Conservation (phyloP, 768 basidiomycete genomes). For the Coprinopsis marcescibilis region DNA sequence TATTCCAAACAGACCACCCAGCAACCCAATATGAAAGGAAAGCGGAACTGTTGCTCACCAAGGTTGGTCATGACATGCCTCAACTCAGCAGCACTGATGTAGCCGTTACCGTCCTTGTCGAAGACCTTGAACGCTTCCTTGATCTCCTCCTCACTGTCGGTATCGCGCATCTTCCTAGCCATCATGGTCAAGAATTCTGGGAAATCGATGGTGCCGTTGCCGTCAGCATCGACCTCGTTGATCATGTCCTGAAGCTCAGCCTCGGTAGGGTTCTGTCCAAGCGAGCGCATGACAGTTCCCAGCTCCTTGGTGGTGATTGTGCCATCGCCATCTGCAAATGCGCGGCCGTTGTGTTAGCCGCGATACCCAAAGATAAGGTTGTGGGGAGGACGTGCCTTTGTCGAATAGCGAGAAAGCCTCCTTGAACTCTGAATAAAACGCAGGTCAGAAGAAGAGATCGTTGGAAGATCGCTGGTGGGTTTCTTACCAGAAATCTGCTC, state of each 20-base stretch:
- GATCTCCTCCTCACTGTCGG: conserved; percentile 40
- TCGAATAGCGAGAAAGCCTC: conserved; percentile 98
- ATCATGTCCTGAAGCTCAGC: conserved; percentile 45
- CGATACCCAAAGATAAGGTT: conserved; percentile 6
- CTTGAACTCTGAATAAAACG: conserved; percentile 72
- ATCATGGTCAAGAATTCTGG: conserved; percentile 79
- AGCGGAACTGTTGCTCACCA: conserved; percentile 45
- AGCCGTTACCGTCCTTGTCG: conserved; percentile 94
- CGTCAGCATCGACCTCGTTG: conserved; percentile 57
- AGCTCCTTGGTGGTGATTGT: conserved; percentile 46
- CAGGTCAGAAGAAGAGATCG: neutral
- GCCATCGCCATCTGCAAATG: conserved; percentile 31
- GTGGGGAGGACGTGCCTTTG: conserved; percentile 53
- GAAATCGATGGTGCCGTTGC: conserved; percentile 87
- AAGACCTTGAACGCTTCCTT: conserved; percentile 59
- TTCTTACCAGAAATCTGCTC: conserved; percentile 86
- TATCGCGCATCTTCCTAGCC: conserved; percentile 42
- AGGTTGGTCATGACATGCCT: conserved; percentile 93
- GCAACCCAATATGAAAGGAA: neutral
- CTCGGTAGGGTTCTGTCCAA: conserved; percentile 45
- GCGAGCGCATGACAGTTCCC: conserved; percentile 42
- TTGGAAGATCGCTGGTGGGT: neutral
- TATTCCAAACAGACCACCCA: neutral
- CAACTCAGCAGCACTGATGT: conserved; percentile 84
- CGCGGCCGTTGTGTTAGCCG: conserved; percentile 2